Base-by-base conservation (phyloP, 305 asterid species). In the Petunia hybrid region DNA sequence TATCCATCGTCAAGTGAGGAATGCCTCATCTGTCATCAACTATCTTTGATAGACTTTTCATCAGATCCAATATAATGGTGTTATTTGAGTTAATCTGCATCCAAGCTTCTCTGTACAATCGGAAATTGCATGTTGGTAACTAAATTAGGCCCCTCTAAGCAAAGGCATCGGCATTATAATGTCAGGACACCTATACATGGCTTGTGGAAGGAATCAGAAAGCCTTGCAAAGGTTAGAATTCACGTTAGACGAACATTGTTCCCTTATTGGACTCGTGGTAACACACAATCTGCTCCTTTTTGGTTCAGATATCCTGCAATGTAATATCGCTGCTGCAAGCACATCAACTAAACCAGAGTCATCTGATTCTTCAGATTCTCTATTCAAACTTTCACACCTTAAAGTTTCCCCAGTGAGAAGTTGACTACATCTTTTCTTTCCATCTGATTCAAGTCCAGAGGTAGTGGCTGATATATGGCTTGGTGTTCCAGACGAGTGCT, bases 201-300 rank as follows among this genome's bases (percentile, higher is more conserved):
- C 66, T 45, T 68, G 10, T 13, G 62, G 78, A 6, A 48, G 7
- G 83, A 41, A 75, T 84, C 83, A 87, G 67, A 84, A 87, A 46
- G 90, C 90, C 71, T 87, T 82, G 86, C 90, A 87, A 40, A 87
- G 90, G 76, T 84, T 80, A 79, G 90, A 80, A 22, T 79, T 84
- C 84, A 87, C 65, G 86, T 85, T 87, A 85, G 90, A 87, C 5
- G 90, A 87, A 82, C 87, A 78, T 16, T 87, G 89, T 80, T 87
- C 90, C 55, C 86, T 83, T n/a, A 85, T 87, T 6, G 90, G 90
- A 73, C 90, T 87, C 76, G 76, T 80, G 66, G 87, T 84, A 51
- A 67, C 71, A 60, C 87, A 87, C 77, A 87, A 61, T 78, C 90
- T 79, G 85, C 87, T 87, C 62, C 90, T 82, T 63, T 85, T 87